Base-by-base conservation (phyloP, 176 grass and related monocot species). In the Eremochloa ophiuroides region DNA sequence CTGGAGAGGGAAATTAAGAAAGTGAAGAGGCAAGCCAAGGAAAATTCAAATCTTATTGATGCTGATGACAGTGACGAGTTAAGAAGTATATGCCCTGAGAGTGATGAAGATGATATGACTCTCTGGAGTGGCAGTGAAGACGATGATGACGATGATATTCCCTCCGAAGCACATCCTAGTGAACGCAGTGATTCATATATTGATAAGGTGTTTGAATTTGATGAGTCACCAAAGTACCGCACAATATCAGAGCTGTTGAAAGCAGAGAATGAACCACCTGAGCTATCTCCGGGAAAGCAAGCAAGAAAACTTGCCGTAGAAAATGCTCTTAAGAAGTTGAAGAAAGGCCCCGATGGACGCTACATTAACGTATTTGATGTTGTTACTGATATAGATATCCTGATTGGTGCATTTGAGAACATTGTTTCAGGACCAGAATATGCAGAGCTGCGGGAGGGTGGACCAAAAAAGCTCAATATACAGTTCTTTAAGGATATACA, bases 401-500 rank as follows among this genome's bases (percentile, higher is more conserved):
- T 95, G 75, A 98, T 95, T 84, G 95, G 95, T 64, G 92, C 95
- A 63, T 98, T 98, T 82, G 92, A 98, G 72, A 98, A 98, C 71
- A 93, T 98, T 34, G 88, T 98, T 44, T 89, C 92, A 47, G 95
- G 92, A 73, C 95, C 92, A 81, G 92, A 94, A 66, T 94, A 94
- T 64, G 86, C 86, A 18, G 92, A 98, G 75, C 72, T 98, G 48
- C 47, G 88, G 14, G 95, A 98, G 74, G 95, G 95, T 7, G 92
- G 92, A 44, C 95, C 90, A 13, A 98, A 98, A 86, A 94, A 94
- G 84, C 88, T 98, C 26, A 98, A 94, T 74, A 89, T 98, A 66
- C 84, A 94, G 81, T 94, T 98, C 62, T 98, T 98, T 77, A 98
- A 95, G 79, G 90, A 98, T 69, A 95, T 98, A 78, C 92, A 99